Conservation (phyloP, 2,329 filamentous ascomycete genomes). For the Ophiocordyceps robertsii region DNA sequence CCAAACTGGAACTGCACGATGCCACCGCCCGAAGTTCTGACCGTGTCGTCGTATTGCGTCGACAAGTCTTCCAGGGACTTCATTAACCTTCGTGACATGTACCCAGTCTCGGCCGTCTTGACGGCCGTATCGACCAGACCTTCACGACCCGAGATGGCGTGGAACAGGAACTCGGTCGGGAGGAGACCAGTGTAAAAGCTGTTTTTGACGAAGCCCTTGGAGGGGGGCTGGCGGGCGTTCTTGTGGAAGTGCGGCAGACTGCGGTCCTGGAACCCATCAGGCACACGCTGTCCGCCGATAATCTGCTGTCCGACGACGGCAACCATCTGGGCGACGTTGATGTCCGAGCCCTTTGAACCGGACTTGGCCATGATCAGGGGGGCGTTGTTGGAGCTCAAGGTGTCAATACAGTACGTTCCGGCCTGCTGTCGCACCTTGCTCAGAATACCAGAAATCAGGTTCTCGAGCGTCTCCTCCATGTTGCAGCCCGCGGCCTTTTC, state of each 20-base stretch:
- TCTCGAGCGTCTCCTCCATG: slow-evolving; percentile 85
- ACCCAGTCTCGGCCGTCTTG: slow-evolving; percentile 96
- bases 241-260: slow-evolving; percentile 93
- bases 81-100: slow-evolving; percentile 97
- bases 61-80: slow-evolving; percentile 94
- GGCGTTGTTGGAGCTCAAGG: slow-evolving; percentile 81
- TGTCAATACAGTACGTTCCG: slow-evolving; percentile 79
- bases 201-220: slow-evolving; percentile 93
- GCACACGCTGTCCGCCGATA: slow-evolving; percentile 84
- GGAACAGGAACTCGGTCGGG: slow-evolving; percentile 91
- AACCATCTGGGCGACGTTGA: slow-evolving; percentile 99
- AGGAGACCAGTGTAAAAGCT: slow-evolving; percentile 90
- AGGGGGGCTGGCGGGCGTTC: slow-evolving; percentile 78
- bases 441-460: slow-evolving; percentile 77
- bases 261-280: slow-evolving; percentile 92
- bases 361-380: slow-evolving; percentile 95
- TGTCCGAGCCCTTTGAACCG: slow-evolving; percentile 90
- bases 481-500: slow-evolving; percentile 82
- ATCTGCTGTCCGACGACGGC: slow-evolving; percentile 96
- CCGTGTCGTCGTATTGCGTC: slow-evolving; percentile 85
- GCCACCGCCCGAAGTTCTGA: slow-evolving; percentile 75
- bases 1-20: slow-evolving; percentile 97
- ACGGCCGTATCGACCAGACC: slow-evolving; percentile 97
- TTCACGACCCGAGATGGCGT: slow-evolving; percentile 96
- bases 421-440: slow-evolving; percentile 85